Conservation (phyloP, 177 flowering plant species). For the Telopea speciosissima region DNA sequence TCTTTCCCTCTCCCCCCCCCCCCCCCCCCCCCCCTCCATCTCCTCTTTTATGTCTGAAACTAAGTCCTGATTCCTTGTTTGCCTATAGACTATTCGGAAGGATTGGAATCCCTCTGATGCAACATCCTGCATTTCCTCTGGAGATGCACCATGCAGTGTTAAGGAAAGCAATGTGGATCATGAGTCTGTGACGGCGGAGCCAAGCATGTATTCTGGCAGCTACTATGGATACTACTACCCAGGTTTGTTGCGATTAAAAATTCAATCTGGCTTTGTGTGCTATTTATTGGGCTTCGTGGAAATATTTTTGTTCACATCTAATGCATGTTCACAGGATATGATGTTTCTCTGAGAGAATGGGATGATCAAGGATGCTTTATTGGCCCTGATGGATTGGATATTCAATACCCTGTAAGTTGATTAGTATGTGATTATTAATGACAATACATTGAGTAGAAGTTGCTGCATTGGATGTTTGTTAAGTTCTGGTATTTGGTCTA, state of each 20-base stretch:
- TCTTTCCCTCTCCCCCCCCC: not conserved
- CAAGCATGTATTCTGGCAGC: conserved; percentile 17
- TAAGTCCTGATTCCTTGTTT: not conserved
- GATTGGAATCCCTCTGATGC: conserved; percentile 37
- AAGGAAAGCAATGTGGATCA: conserved; percentile 35
- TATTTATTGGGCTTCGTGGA: not conserved
- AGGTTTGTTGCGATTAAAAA: conserved; percentile 29
- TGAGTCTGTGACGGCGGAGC: conserved; percentile 28
- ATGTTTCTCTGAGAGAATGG: conserved; percentile 27
- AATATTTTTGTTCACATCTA: conserved; percentile 8
- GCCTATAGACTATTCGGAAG: conserved; percentile 22
- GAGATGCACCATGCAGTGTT: conserved; percentile 27
- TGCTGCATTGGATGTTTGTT: too few relatives aligned
- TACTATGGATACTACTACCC: conserved; percentile 51
- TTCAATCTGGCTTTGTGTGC: not conserved
- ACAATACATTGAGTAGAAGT: too few relatives aligned
- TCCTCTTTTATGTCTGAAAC: not conserved
- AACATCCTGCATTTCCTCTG: conserved; percentile 37
- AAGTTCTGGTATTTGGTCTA: too few relatives aligned
- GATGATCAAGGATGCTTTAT: conserved; percentile 37
- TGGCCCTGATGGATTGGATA: conserved; percentile 31
- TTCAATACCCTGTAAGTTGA: conserved; percentile 45
- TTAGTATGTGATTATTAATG: not conserved
- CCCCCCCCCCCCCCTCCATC: too few relatives aligned
- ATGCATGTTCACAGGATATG: conserved; percentile 32